Base-by-base conservation (phyloP, 2,329 filamentous ascomycete genomes). In the Colletotrichum tofieldiae region DNA sequence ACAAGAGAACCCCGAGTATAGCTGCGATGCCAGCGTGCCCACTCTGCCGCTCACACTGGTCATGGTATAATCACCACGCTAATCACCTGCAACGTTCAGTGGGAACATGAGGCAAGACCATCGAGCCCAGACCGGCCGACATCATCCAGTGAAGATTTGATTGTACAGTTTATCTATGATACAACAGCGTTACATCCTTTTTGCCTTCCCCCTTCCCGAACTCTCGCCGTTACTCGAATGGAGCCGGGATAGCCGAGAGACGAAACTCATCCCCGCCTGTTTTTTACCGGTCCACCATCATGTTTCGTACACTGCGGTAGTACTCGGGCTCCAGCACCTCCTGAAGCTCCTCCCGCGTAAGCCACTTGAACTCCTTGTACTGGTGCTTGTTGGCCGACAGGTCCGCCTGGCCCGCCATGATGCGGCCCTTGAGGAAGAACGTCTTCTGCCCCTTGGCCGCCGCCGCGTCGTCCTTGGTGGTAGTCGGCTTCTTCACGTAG, bases 331-430 rank as follows among this genome's bases (percentile, higher is more conserved):
- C 83, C 55, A 98, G 88, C 75, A 87, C 86, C 76, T 90, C 85
- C 81, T 92, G 82, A 67, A 98, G 88, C 88, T 99, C 96, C 74
- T 98, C 94, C 82, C 93, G 95, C 32, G 94, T 93, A 78, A 98
- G 83, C 96, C 96, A 99, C 84, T 93, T 91, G 85, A 96, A 99
- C 81, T 98, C 94, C 65, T 88, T 87, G 65, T 96, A 86, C 7
- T 92, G 93, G 68, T 93, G 88, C 73, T 86, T 85, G 84, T 96
- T 98, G 71, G 86, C 87, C 74, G 86, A 85, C 64, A 98, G 82
- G 81, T 98, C 90, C 39, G 93, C 94, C 84, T 98, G 96, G n/a
- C 96, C 96, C 43, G 95, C 94, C 93, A 98, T 94, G 82, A 99
- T 98, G 75, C 96, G 91, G 62, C 91, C 94, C 87, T 98, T 98